phyloP scores from a whole-genome alignment of 306 rosid genomes.

The Castanopsis chinensis region DNA sequence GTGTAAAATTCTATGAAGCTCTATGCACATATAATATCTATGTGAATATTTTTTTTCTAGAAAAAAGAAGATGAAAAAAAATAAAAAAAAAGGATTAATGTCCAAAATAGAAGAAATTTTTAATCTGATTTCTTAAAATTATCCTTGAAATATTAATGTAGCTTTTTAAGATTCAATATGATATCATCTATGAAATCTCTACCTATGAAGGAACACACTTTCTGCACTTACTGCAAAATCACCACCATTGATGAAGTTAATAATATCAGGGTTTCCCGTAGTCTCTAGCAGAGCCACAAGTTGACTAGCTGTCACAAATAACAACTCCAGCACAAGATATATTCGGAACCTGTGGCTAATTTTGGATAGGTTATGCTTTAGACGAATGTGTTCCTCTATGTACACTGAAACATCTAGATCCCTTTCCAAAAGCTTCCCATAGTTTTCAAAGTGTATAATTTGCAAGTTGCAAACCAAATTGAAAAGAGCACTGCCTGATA shows the following conservation, averaged over 20 bases:
- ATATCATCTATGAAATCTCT: not conserved
- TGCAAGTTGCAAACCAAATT: slow-evolving; percentile 48
- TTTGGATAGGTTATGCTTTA: slow-evolving; percentile 39
- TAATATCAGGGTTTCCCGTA: slow-evolving; percentile 20
- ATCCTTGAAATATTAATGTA: too few species aligned
- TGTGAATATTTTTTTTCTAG: not conserved
- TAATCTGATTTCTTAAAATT: too few species aligned
- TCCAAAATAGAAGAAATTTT: too few species aligned
- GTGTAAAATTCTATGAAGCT: not conserved
- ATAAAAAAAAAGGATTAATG: not conserved
- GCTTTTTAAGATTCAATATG: too few species aligned
- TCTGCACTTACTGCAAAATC: slow-evolving; percentile 44
- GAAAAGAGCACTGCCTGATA: slow-evolving; percentile 40
- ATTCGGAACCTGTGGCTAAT: slow-evolving; percentile 54
- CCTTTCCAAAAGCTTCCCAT: slow-evolving; percentile 43
- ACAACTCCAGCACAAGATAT: slow-evolving; percentile 38
- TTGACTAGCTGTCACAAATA: slow-evolving; percentile 39
- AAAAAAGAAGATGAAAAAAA: not conserved
- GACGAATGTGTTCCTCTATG: slow-evolving; percentile 42
- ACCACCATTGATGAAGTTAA: slow-evolving; percentile 43
- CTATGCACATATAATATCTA: not conserved
- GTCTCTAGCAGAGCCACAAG: slow-evolving; percentile 40
- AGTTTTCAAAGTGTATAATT: slow-evolving; percentile 49
- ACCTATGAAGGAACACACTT: not conserved
- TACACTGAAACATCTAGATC: slow-evolving; percentile 38